Conservation (phyloP, 805 yeast genomes). For the Ogataea kodamae region DNA sequence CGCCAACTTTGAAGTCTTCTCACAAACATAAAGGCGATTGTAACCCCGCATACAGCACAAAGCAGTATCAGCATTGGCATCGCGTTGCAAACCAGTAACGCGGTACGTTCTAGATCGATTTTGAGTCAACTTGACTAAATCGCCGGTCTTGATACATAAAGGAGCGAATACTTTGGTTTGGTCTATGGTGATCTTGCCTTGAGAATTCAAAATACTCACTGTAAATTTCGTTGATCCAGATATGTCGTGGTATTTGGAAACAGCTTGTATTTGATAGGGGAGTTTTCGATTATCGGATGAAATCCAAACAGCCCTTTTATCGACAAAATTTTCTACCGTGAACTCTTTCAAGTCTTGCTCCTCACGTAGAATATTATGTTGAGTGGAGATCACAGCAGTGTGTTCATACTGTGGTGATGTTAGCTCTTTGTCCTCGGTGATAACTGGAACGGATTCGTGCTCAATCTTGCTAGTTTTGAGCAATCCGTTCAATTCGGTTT, state of each 20-base stretch:
- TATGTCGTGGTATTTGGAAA: conserved; percentile 4
- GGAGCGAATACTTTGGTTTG: conserved; percentile 35
- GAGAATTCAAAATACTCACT: conserved; percentile 9
- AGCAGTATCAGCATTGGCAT: conserved; percentile 12
- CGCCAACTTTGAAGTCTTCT: conserved; percentile 24
- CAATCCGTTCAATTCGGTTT: conserved; percentile 2
- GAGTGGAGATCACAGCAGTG: conserved; percentile 9
- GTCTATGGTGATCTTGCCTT: conserved; percentile 30
- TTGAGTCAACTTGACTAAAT: conserved; percentile 37
- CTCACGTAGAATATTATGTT: conserved; percentile 5
- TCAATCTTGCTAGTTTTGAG: conserved; percentile 3
- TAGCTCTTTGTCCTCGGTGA: conserved; percentile 2
- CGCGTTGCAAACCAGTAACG: conserved; percentile 46
- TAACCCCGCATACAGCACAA: conserved; percentile 61
- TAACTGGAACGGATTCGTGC: neutral
- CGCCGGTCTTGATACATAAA: conserved; percentile 58
- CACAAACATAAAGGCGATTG: conserved; percentile 43
- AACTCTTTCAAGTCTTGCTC: conserved; percentile 6
- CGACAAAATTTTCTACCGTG: conserved; percentile 6
- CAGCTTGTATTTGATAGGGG: conserved; percentile 11
- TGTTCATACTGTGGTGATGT: conserved; percentile 15
- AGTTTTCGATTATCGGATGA: conserved; percentile 10
- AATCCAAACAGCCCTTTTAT: conserved; percentile 16
- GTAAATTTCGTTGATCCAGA: conserved; percentile 1
- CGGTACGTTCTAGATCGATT: conserved; percentile 32